Percentiles rank a stretch among this genome's conserved stretches.
These are phyloP conservation scores for Periconia sp. DNA, from an alignment of 2,329 filamentous ascomycete species.

Conservation along the genomic window DNA sequence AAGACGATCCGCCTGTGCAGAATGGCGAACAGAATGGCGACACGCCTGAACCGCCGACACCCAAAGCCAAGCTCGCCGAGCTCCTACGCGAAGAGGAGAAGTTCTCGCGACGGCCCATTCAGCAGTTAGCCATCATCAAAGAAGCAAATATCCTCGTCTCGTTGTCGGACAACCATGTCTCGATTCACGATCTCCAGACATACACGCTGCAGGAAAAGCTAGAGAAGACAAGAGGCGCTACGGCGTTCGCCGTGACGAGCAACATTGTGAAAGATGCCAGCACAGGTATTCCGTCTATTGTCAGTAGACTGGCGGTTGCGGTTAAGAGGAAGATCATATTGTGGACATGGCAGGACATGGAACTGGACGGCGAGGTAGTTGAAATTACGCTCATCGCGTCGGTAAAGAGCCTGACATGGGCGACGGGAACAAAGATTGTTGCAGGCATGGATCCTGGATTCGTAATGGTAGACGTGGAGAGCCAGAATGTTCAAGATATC, in stretches of 20 bases:
- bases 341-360: slow-evolving; percentile 97
- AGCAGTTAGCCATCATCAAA: slow-evolving; percentile 94
- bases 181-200: slow-evolving; percentile 84
- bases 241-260: slow-evolving; percentile 89
- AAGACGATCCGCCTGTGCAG: slow-evolving; percentile 41
- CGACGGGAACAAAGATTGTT: slow-evolving; percentile 82
- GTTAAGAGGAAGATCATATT: slow-evolving; percentile 88
- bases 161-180: slow-evolving; percentile 87
- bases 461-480: slow-evolving; percentile 83
- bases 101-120: slow-evolving; percentile 87
- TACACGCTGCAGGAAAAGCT: slow-evolving; percentile 84
- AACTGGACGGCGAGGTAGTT: slow-evolving; percentile 73
- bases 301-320: slow-evolving; percentile 87
- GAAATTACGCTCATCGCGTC: slow-evolving; percentile 83
- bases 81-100: slow-evolving; percentile 90
- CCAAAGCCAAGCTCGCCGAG: slow-evolving; percentile 66
- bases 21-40: slow-evolving; percentile 51
- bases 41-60: slow-evolving; percentile 51
- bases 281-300: slow-evolving; percentile 89
- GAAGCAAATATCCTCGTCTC: slow-evolving; percentile 92
- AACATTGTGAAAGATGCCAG: slow-evolving; percentile 90
- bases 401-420: slow-evolving; percentile 90
- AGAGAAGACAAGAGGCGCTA: slow-evolving; percentile 83
- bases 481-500: slow-evolving; percentile 76
- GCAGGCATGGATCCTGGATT: slow-evolving; percentile 93